Conservation (phyloP, 257 asterid genomes). For the Catharanthus roseus region DNA sequence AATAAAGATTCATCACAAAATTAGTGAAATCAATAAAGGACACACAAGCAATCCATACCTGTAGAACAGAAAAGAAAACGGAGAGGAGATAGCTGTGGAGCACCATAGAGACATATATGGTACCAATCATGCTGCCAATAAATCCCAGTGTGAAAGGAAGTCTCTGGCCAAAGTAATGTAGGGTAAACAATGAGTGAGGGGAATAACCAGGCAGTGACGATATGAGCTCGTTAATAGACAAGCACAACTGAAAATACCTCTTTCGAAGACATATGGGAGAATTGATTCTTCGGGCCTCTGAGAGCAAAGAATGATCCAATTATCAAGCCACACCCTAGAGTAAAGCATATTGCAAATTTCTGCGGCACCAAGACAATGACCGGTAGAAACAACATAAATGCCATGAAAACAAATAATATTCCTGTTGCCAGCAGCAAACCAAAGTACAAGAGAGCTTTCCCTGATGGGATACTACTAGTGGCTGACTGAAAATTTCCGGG, state of each 20-base stretch:
- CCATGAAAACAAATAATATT: conserved; percentile 78
- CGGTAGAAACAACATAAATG: conserved; percentile 83
- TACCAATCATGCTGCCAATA: conserved; percentile 83
- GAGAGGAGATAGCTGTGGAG: conserved; percentile 93
- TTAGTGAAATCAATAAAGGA: background rate
- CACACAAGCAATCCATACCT: conserved; percentile 42
- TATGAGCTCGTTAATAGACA: background rate
- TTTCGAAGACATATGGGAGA: conserved; percentile 70
- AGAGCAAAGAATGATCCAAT: conserved; percentile 92
- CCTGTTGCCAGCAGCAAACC: conserved; percentile 79
- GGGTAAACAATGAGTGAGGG: conserved; percentile 14
- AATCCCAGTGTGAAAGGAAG: conserved; percentile 91
- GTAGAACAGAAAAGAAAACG: conserved; percentile 72
- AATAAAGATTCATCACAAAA: background rate
- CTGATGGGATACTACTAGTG: conserved; percentile 83
- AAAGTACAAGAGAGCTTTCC: conserved; percentile 85
- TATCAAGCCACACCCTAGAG: conserved; percentile 74
- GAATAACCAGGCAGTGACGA: background rate
- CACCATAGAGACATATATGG: conserved; percentile 89
- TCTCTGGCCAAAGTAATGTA: conserved; percentile 47
- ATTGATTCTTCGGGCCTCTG: conserved; percentile 79
- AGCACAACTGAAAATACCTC: conserved; percentile 46
- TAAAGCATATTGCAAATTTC: conserved; percentile 86
- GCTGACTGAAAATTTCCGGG: conserved; percentile 98
- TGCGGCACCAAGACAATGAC: conserved; percentile 88